Evolutionary conservation across 257 asterid genomes (phyloP).

Genomic region (Fraxinus quadrangulata): DNA sequence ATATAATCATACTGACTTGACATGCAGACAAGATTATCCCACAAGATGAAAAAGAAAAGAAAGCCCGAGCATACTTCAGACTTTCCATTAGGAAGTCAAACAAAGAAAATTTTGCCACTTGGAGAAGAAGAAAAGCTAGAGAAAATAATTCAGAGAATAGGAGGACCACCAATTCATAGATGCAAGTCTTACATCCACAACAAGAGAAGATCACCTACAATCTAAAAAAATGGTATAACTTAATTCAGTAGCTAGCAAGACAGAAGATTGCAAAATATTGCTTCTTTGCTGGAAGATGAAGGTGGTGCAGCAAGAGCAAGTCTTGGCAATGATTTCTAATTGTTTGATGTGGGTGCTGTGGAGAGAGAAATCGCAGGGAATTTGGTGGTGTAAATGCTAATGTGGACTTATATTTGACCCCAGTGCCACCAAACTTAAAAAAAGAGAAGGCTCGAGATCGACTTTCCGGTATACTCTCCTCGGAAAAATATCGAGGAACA

Average conservation of each 20-base stretch:
- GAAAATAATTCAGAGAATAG: background rate
- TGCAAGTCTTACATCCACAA: background rate
- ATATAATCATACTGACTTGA: background rate
- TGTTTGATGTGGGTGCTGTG: background rate
- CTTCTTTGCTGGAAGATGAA: background rate
- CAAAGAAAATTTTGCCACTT: background rate
- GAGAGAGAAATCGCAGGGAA: background rate
- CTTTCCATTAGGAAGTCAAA: background rate
- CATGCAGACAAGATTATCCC: background rate
- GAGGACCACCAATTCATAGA: background rate
- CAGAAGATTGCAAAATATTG: background rate
- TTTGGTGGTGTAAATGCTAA: background rate
- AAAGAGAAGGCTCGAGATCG: background rate
- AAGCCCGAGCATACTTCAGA: background rate
- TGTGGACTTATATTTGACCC: background rate
- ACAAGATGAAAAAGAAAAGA: background rate
- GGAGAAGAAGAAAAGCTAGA: background rate
- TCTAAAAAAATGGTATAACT: background rate
- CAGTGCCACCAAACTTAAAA: background rate
- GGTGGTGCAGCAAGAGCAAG: background rate
- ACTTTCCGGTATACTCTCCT: background rate
- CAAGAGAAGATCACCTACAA: background rate
- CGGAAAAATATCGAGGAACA: background rate
- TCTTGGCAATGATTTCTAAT: background rate
- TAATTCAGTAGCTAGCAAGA: background rate